Evolutionary conservation across 495 filamentous ascomycete species (phyloP).

Genomic region (Margaritispora aquatica): DNA sequence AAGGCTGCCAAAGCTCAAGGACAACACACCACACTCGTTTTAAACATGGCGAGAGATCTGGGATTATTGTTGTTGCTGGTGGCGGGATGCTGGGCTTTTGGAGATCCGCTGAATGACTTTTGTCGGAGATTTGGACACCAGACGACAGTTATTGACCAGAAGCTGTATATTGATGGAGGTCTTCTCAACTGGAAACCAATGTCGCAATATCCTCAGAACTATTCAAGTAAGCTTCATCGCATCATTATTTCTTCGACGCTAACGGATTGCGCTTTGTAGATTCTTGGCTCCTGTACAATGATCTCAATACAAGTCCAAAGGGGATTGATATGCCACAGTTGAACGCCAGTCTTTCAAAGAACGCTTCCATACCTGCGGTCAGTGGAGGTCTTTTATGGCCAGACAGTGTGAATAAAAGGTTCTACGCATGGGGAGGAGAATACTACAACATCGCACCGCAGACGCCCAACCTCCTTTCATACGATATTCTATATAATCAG

Average conservation of each 20-base stretch:
- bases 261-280: too few species aligned
- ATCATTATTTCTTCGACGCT: too few species aligned
- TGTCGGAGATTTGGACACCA: slow-evolving; percentile 46
- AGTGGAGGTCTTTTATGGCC: slow-evolving; percentile 43
- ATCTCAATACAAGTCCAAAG: slow-evolving; percentile 32
- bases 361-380: slow-evolving; percentile 36
- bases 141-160: slow-evolving; percentile 41
- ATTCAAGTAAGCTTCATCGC: slow-evolving; percentile 41
- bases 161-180: slow-evolving; percentile 50
- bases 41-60: slow-evolving; percentile 1
- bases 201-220: slow-evolving; percentile 37
- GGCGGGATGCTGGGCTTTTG: slow-evolving; percentile 6
- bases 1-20: not conserved
- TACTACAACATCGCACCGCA: slow-evolving; percentile 30
- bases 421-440: slow-evolving; percentile 49
- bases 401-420: slow-evolving; percentile 44
- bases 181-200: slow-evolving; percentile 40
- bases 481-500: slow-evolving; percentile 37
- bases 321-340: slow-evolving; percentile 40
- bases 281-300: slow-evolving; percentile 24
- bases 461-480: slow-evolving; percentile 34
- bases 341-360: slow-evolving; percentile 45
- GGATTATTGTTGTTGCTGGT: slow-evolving; percentile 1
- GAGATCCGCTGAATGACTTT: slow-evolving; percentile 40
- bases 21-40: not conserved